A percentile compares a stretch with the other conserved stretches of the same genome.
These are phyloP conservation scores for Saccharomyces uvarum DNA, from an alignment of 1,139 yeast species.

Conservation along the genomic window DNA sequence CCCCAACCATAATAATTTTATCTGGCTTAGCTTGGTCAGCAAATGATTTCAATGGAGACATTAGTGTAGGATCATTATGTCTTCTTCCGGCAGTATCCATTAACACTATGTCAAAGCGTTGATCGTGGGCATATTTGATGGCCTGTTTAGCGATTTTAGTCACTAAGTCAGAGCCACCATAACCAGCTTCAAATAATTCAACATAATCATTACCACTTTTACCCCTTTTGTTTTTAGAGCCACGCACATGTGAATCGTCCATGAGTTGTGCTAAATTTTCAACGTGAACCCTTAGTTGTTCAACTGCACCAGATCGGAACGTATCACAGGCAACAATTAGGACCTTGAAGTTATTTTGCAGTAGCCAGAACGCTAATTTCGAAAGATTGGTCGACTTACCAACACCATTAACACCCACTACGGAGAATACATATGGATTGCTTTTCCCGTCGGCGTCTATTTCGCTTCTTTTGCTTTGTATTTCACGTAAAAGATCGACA, in stretches of 20 bases:
- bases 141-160: conserved; percentile 95
- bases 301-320: conserved; percentile 96
- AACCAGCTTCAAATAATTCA: conserved; percentile 87
- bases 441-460: conserved; percentile 27
- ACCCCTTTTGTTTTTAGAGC: conserved; percentile 30
- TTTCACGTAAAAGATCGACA: conserved; percentile 76
- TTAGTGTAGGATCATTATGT: conserved; percentile 86
- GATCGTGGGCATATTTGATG: conserved; percentile 60
- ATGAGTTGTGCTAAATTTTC: conserved; percentile 64
- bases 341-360: conserved; percentile 81
- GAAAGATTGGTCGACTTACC: conserved; percentile 95
- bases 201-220: conserved; percentile 45
- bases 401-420: conserved; percentile 96
- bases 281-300: conserved; percentile 90
- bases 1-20: conserved; percentile 97
- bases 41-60: conserved; percentile 93
- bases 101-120: conserved; percentile 72
- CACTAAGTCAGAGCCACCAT: conserved; percentile 90
- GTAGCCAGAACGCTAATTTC: conserved; percentile 88
- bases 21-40: conserved; percentile 95
- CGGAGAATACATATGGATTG: conserved; percentile 88
- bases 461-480: conserved; percentile 42
- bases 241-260: conserved; percentile 34
- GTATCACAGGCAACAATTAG: conserved; percentile 96
- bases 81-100: conserved; percentile 98